Evolutionary conservation across 2,329 filamentous ascomycete species (phyloP).

Genomic region (Diaporthe capsici): DNA sequence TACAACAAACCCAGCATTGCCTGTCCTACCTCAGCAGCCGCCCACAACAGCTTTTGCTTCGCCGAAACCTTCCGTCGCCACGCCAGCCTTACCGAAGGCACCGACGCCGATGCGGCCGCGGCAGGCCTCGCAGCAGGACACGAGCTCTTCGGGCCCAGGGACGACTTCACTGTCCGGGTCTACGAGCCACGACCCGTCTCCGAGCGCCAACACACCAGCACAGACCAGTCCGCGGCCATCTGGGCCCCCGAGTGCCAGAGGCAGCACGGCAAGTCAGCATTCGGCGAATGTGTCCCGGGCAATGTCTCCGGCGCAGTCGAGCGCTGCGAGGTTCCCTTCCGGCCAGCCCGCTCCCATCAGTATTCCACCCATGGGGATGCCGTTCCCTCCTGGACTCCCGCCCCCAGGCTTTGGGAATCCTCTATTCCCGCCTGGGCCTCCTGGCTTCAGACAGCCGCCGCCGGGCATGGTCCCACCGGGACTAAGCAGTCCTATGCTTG

Average conservation of each 20-base stretch:
- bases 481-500: constrained; percentile 58
- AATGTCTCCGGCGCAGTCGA: constrained; percentile 73
- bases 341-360: constrained; percentile 64
- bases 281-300: constrained; percentile 60
- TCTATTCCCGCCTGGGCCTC: constrained; percentile 57
- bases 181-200: constrained; percentile 70
- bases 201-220: constrained; percentile 73
- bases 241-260: constrained; percentile 73
- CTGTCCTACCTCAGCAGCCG: constrained; percentile 72
- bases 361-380: constrained; percentile 70
- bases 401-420: constrained; percentile 68
- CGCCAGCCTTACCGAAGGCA: constrained; percentile 85
- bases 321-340: constrained; percentile 57
- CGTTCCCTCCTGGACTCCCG: constrained; percentile 61
- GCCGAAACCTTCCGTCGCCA: constrained; percentile 83
- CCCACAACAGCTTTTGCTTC: constrained; percentile 74
- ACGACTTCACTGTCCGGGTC: constrained; percentile 73
- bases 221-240: constrained; percentile 77
- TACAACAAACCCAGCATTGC: constrained; percentile 57
- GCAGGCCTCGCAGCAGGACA: constrained; percentile 84
- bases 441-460: constrained; percentile 60
- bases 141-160: constrained; percentile 77
- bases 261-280: constrained; percentile 55
- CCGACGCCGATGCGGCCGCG: constrained; percentile 84
- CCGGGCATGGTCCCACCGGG: constrained; percentile 67